A percentile compares a stretch with the other conserved stretches of the same genome.
These are phyloP conservation scores for Candida pini DNA, from an alignment of 805 yeast genomes.

Conservation along the genomic window DNA sequence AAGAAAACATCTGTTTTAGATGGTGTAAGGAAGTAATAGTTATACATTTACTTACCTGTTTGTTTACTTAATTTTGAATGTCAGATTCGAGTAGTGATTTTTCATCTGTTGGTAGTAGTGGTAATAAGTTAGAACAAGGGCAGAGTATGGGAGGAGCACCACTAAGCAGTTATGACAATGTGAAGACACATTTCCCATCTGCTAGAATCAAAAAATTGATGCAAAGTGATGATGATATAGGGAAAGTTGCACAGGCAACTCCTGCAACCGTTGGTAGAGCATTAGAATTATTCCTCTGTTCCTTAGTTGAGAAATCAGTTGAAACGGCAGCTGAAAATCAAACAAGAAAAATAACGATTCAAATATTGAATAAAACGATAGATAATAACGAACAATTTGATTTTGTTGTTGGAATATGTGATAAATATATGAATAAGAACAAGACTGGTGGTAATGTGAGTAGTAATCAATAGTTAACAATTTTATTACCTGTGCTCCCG, in stretches of 20 bases:
- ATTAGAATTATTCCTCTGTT: conserved; percentile 83
- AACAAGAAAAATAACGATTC: conserved; percentile 74
- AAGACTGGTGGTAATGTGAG: conserved; percentile 2
- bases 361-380: conserved; percentile 79
- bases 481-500: too few relatives aligned
- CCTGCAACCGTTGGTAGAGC: conserved; percentile 98
- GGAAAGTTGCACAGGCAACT: conserved; percentile 97
- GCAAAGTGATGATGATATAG: conserved; percentile 98
- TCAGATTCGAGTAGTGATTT: too few relatives aligned
- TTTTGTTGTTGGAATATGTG: conserved; percentile 68
- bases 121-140: neutral
- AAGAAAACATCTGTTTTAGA: too few relatives aligned
- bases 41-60: too few relatives aligned
- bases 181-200: conserved; percentile 82
- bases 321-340: conserved; percentile 71
- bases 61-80: too few relatives aligned
- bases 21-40: too few relatives aligned
- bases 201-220: conserved; percentile 93
- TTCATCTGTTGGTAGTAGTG: neutral
- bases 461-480: too few relatives aligned
- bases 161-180: conserved; percentile 36
- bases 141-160: too few relatives aligned
- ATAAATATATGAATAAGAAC: conserved; percentile 20
- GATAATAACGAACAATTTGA: conserved; percentile 87
- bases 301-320: conserved; percentile 79